Conservation (phyloP, 2,329 filamentous ascomycete species). For the Nigrospora osmanthi region DNA sequence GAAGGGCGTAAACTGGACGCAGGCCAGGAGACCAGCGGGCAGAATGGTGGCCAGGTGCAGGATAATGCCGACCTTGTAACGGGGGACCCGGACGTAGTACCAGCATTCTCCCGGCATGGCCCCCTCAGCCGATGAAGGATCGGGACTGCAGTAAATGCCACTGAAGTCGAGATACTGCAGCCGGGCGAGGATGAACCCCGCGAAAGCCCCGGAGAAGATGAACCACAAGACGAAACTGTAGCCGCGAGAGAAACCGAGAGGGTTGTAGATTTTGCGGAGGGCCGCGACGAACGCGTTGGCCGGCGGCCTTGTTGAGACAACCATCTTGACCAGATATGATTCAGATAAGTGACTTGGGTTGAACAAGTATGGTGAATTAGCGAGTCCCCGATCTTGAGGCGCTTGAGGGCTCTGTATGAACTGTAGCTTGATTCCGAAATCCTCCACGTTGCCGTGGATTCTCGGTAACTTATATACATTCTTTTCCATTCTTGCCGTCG, state of each 20-base stretch:
- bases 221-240: conserved; percentile 51
- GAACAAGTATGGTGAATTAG: too few relatives aligned
- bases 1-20: conserved; percentile 40
- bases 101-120: conserved; percentile 32
- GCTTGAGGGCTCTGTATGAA: too few relatives aligned
- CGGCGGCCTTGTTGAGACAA: not conserved
- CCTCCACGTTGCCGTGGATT: too few relatives aligned
- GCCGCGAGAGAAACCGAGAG: conserved; percentile 45
- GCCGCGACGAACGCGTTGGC: conserved; percentile 24
- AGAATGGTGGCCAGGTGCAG: conserved; percentile 38
- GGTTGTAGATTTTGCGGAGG: conserved; percentile 29
- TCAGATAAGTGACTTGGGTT: too few relatives aligned
- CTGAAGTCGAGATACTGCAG: conserved; percentile 40
- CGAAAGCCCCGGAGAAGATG: conserved; percentile 35
- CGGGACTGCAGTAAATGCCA: conserved; percentile 22
- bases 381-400: too few relatives aligned
- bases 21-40: conserved; percentile 33
- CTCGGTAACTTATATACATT: too few relatives aligned
- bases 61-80: conserved; percentile 30
- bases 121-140: conserved; percentile 8
- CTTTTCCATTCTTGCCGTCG: too few relatives aligned
- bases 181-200: conserved; percentile 40
- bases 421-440: too few relatives aligned
- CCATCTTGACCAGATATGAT: not conserved
- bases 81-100: conserved; percentile 19